Conservation (phyloP, 257 asterid genomes). For the Linderniella brevidens region DNA sequence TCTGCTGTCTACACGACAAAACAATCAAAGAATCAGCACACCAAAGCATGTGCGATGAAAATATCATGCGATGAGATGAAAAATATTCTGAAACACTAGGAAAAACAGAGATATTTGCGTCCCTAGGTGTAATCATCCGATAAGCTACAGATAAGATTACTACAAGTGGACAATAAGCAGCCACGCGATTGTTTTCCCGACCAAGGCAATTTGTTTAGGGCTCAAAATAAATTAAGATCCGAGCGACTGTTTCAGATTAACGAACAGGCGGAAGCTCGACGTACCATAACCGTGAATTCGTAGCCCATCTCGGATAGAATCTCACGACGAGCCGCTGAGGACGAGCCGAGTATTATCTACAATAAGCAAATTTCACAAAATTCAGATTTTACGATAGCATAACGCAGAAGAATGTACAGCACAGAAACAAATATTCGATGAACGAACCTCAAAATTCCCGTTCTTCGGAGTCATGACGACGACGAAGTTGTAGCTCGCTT, state of each 20-base stretch:
- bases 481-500: too few species aligned
- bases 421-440: too few species aligned
- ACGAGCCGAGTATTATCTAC: slow-evolving; percentile 71
- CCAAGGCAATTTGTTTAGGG: neutral
- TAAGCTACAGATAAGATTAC: neutral
- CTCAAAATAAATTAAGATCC: neutral
- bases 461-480: too few species aligned
- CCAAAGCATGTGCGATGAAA: too few species aligned
- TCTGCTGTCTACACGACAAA: slow-evolving; percentile 46
- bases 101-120: too few species aligned
- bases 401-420: too few species aligned
- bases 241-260: neutral
- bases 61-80: too few species aligned
- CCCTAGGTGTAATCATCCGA: too few species aligned
- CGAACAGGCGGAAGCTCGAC: neutral
- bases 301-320: slow-evolving; percentile 72
- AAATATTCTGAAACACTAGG: too few species aligned
- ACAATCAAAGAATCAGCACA: slow-evolving; percentile 1
- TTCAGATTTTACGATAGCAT: too few species aligned
- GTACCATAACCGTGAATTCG: slow-evolving; percentile 47
- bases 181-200: neutral
- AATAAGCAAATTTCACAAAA: too few species aligned
- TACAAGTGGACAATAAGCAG: neutral
- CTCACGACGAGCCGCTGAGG: slow-evolving; percentile 57
- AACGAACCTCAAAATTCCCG: too few species aligned